Evolutionary conservation across 192 early-diverging fungal genomes (phyloP).

Genomic region (Mortierella antarctica): DNA sequence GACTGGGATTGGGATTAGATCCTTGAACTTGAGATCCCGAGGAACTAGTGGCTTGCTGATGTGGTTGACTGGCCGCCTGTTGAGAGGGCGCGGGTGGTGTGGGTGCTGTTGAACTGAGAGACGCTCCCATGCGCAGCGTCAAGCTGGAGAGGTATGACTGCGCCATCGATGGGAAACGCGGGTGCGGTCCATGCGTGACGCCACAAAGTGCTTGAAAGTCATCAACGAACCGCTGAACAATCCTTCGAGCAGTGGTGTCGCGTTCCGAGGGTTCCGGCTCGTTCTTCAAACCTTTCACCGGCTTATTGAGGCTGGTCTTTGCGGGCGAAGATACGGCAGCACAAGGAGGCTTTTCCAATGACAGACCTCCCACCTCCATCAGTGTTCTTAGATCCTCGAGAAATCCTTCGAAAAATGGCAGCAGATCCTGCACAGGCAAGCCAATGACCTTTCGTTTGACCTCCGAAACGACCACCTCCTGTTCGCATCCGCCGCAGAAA

Average conservation of each 20-base stretch:
- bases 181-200: not conserved
- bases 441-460: slow-evolving; percentile 18
- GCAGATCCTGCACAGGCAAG: slow-evolving; percentile 8
- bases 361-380: slow-evolving; percentile 5
- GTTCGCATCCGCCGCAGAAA: slow-evolving; percentile 61
- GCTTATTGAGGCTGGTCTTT: not conserved
- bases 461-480: slow-evolving; percentile 55
- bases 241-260: not conserved
- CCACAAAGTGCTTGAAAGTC: slow-evolving; percentile 24
- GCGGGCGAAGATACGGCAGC: not conserved
- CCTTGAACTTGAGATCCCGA: not conserved
- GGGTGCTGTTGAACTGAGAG: not conserved
- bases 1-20: not conserved
- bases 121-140: slow-evolving; percentile 10
- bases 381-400: slow-evolving; percentile 7
- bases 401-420: slow-evolving; percentile 23
- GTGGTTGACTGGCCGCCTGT: not conserved
- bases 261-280: not conserved
- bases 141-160: slow-evolving; percentile 34
- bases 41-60: not conserved
- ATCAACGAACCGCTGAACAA: slow-evolving; percentile 21
- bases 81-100: not conserved
- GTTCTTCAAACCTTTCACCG: not conserved
- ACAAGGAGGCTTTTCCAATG: not conserved
- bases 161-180: slow-evolving; percentile 12